Evolutionary conservation across 192 early-diverging fungal species (phyloP), one percentile per base, ranked within the genome.

Genomic region (Funneliformis mosseae): DNA sequence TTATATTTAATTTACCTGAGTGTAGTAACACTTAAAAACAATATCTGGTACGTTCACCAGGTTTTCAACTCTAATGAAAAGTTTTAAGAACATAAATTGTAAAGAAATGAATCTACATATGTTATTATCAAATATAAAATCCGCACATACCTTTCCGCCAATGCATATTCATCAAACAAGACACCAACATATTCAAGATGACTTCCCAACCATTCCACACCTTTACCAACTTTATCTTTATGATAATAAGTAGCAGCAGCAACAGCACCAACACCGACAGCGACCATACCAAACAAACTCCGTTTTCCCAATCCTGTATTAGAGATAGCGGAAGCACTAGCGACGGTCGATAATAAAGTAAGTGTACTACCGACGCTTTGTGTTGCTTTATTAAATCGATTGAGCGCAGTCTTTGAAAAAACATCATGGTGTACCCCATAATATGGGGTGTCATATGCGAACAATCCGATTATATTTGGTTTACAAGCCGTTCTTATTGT

Each of bases 371-470:
- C 12, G 46, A 62, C 39, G 11, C 3, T 38, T 25, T 21, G 45
- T 9, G 64, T 41, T 48, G 27, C 43, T 61, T 77, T 21, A 5
- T 77, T 23, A 21, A 38, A 39, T 42, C 45, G 38, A 42, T 74
- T 62, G 76, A 28, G 74, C 70, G 10, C 80, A 76, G 7, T 79
- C 76, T 3, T 67, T 4, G 85, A 77, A 14, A 88, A 81, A 27
- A 85, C 82, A 16, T 84, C 74, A 8, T 83, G 74, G 45, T 89
- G 84, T 12, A 91, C 66, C 10, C 86, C 86, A 83, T 83, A 91
- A 77, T 84, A 91, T 4, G 89, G 89, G 3, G 89, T 88, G 62
- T 91, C 89, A 77, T 83, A 91, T 33, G 88, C 88, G 42, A 91
- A 55, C 18, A 91, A 79, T 10, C 89, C 89, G 41, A 91, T 76